phyloP scores from a whole-genome alignment of 2,329 filamentous ascomycete species.

The Ophiocordyceps camponoti-rufipedis region DNA sequence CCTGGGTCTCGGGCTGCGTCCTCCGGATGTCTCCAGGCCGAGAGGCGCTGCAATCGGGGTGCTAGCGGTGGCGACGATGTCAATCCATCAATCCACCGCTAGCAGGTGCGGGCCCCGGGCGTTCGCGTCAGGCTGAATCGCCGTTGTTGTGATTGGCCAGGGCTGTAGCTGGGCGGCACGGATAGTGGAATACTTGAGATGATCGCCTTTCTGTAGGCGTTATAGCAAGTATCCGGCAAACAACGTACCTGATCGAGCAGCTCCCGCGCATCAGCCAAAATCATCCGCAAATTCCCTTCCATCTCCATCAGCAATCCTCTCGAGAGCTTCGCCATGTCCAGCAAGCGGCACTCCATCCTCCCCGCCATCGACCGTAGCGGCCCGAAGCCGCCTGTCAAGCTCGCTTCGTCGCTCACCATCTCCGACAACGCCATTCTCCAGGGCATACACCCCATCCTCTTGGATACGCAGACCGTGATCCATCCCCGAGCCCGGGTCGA shows the following conservation, averaged over 20 bases:
- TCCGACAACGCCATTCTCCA: constrained; percentile 43
- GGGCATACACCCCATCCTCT: constrained; percentile 60
- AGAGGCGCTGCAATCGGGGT: not conserved
- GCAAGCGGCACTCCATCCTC: constrained; percentile 37
- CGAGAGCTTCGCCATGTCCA: constrained; percentile 15
- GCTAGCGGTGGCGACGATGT: not conserved
- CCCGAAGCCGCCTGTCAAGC: constrained; percentile 42
- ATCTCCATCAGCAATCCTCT: not conserved
- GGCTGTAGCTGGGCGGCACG: constrained; percentile 4
- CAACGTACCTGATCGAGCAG: no score
- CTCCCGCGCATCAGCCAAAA: not conserved
- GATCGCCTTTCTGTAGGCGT: no score
- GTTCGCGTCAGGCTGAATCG: constrained; percentile 20
- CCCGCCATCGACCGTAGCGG: constrained; percentile 32
- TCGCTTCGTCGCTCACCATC: constrained; percentile 41
- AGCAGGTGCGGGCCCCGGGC: not conserved
- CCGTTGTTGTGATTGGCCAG: constrained; percentile 22
- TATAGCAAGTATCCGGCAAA: no score
- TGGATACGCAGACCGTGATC: constrained; percentile 63
- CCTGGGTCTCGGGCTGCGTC: not conserved
- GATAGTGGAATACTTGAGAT: no score
- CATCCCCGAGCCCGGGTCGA: constrained; percentile 72
- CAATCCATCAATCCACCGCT: not conserved
- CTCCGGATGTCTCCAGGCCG: not conserved
- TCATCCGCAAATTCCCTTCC: not conserved